phyloP scores from a whole-genome alignment of 2,329 filamentous ascomycete genomes.

The Aspergillus pseudoglaucus region DNA sequence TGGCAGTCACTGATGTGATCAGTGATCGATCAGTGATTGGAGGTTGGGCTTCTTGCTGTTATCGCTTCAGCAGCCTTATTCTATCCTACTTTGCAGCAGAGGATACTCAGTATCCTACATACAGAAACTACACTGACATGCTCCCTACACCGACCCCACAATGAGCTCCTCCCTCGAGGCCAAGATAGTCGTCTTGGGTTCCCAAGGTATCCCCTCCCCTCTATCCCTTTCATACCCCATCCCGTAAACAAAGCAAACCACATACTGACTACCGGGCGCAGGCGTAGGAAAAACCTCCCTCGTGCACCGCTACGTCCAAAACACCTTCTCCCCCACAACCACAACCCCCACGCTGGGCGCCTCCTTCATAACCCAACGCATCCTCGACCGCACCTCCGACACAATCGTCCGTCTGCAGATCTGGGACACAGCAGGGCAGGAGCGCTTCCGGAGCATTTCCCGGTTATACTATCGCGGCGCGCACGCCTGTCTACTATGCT shows the following conservation, averaged over 20 bases:
- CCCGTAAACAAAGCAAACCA: no score
- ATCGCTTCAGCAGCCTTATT: neutral
- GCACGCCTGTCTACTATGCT: constrained; percentile 88
- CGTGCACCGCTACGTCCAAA: constrained; percentile 45
- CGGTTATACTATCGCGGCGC: constrained; percentile 94
- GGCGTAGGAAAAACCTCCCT: constrained; percentile 49
- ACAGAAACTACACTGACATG: neutral
- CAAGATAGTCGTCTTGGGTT: constrained; percentile 48
- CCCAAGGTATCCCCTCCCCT: constrained; percentile 35
- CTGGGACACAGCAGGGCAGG: constrained; percentile 94
- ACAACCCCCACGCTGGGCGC: constrained; percentile 67
- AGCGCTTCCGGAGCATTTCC: constrained; percentile 90
- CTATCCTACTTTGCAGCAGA: neutral
- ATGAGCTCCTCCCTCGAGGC: constrained; percentile 47
- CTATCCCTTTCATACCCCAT: neutral
- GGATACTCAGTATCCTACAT: neutral
- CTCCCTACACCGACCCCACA: constrained; percentile 14
- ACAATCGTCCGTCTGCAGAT: constrained; percentile 88
- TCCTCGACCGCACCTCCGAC: constrained; percentile 75
- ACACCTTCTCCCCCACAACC: constrained; percentile 38
- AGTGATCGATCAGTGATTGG: no score
- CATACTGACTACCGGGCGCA: constrained; percentile 13
- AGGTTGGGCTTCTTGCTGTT: no score
- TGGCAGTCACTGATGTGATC: no score
- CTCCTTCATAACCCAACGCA: constrained; percentile 71